These are phyloP conservation scores for Eragrostis nindensis DNA, from an alignment of 176 grass and related monocot species.

Conservation along the genomic window DNA sequence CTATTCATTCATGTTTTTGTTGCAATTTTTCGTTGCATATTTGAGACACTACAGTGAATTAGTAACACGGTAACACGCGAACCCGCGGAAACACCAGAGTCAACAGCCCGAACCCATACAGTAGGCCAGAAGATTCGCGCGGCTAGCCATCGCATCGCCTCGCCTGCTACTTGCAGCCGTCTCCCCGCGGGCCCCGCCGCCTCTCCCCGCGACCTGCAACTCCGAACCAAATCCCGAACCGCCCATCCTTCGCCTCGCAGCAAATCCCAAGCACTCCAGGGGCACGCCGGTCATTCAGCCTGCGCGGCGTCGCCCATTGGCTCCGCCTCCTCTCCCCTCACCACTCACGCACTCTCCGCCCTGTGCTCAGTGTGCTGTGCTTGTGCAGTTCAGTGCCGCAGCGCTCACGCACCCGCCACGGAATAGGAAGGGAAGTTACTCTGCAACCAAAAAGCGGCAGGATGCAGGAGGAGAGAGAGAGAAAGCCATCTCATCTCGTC, in stretches of 20 bases:
- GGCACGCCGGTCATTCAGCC: constrained; percentile 36
- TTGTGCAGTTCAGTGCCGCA: background rate
- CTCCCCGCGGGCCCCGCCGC: constrained; percentile 10
- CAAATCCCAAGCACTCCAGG: background rate
- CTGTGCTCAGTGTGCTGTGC: background rate
- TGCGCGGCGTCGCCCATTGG: background rate
- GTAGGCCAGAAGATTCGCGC: background rate
- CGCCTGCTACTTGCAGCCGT: background rate
- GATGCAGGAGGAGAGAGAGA: background rate
- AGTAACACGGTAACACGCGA: too few relatives aligned
- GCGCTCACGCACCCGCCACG: constrained; percentile 14
- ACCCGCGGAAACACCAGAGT: background rate
- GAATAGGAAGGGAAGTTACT: constrained; percentile 37
- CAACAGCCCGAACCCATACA: background rate
- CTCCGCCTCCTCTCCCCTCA: background rate
- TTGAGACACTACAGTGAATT: too few relatives aligned
- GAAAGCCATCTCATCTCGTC: background rate
- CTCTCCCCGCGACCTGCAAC: background rate
- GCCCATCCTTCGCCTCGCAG: background rate
- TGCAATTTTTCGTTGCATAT: too few relatives aligned
- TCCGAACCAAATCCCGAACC: background rate
- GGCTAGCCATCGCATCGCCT: background rate
- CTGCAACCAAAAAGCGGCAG: background rate
- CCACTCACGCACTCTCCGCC: background rate
- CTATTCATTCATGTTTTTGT: too few relatives aligned